Percentiles rank a stretch among this genome's conserved stretches.
Conservation (phyloP, 805 yeast species). For the Schizosaccharomyces japonicus region DNA sequence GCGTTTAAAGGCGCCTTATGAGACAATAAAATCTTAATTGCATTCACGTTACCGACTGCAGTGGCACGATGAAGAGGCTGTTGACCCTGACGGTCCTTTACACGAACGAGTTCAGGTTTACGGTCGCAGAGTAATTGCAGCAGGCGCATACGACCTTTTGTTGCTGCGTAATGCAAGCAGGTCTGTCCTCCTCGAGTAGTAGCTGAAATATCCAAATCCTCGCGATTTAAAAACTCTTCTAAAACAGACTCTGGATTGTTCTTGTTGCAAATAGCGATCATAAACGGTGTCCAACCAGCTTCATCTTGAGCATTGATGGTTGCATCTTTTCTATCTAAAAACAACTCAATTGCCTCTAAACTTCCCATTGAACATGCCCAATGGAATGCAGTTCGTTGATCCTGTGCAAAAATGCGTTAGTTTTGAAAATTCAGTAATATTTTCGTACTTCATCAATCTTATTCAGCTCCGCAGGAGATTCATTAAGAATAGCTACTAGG, state of each 20-base stretch:
- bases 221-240: background rate
- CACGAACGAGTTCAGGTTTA: constrained; percentile 31
- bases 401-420: too few species aligned
- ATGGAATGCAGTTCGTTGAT: constrained; percentile 2
- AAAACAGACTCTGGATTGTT: background rate
- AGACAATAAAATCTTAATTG: constrained; percentile 31
- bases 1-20: constrained; percentile 41
- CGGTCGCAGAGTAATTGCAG: background rate
- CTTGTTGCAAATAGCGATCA: background rate
- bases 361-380: constrained; percentile 3
- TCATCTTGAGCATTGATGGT: background rate
- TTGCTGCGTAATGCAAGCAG: constrained; percentile 2
- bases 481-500: too few species aligned
- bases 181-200: constrained; percentile 4
- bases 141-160: background rate
- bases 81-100: constrained; percentile 42
- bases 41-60: constrained; percentile 38
- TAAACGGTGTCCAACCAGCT: constrained; percentile 6
- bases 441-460: too few species aligned
- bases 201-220: background rate
- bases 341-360: background rate
- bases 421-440: too few species aligned
- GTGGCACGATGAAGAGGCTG: constrained; percentile 67
- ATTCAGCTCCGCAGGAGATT: too few species aligned
- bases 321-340: background rate